These are phyloP conservation scores for Phytopythium chamaehyphon DNA, from an alignment of 352 stramenopile species.

Conservation along the genomic window DNA sequence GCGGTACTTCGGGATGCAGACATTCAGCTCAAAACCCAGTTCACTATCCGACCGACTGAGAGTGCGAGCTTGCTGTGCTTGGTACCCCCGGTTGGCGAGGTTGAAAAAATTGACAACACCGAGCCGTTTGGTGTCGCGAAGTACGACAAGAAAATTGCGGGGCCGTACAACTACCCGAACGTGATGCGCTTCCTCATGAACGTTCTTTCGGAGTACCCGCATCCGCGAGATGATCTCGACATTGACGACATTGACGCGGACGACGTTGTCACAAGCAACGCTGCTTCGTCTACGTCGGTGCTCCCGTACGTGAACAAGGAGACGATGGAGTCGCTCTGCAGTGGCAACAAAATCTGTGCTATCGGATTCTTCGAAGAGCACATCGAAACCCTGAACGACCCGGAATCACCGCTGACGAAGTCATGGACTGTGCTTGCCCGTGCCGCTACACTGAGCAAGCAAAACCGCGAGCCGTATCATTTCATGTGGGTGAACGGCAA, in stretches of 20 bases:
- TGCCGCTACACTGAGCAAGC: constrained; percentile 43
- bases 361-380: constrained; percentile 76
- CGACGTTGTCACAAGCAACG: constrained; percentile 14
- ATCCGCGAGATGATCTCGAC: constrained; percentile 26
- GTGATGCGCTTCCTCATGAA: constrained; percentile 63
- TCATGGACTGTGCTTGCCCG: constrained; percentile 31
- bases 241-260: constrained; percentile 20
- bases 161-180: constrained; percentile 59
- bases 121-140: constrained; percentile 52
- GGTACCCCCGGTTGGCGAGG: constrained; percentile 29
- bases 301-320: constrained; percentile 55
- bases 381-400: constrained; percentile 33
- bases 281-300: constrained; percentile 11
- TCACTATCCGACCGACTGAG: constrained; percentile 31
- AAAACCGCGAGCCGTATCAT: constrained; percentile 50
- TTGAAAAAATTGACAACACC: constrained; percentile 9
- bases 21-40: constrained; percentile 58
- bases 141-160: constrained; percentile 71
- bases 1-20: constrained; percentile 53
- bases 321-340: constrained; percentile 47
- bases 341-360: constrained; percentile 63
- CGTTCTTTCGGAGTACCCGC: constrained; percentile 62
- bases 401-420: constrained; percentile 39
- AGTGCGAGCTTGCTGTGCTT: constrained; percentile 42
- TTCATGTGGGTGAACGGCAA: constrained; percentile 80